These are phyloP conservation scores for Syzygium malaccense DNA, from an alignment of 441 rosid genomes.

Conservation along the genomic window DNA sequence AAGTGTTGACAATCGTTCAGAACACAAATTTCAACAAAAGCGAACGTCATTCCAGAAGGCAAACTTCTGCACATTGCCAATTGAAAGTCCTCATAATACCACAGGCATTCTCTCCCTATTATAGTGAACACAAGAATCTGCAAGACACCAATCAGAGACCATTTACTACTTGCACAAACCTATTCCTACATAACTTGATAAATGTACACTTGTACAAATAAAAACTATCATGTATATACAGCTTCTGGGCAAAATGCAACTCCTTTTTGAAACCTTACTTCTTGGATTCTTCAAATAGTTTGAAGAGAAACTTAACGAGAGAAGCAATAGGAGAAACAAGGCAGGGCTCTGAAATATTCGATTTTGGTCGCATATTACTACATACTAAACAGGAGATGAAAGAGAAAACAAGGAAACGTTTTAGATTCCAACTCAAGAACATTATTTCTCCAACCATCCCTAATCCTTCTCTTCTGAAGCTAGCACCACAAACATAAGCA, in stretches of 20 bases:
- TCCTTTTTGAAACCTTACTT: neutral
- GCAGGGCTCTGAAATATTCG: neutral
- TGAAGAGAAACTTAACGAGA: neutral
- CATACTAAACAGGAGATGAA: neutral
- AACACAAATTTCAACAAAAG: neutral
- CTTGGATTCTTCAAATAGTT: neutral
- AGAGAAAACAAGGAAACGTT: neutral
- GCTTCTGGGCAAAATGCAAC: neutral
- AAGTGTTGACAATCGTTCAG: neutral
- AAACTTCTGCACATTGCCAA: neutral
- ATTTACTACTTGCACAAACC: neutral
- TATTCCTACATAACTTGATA: neutral
- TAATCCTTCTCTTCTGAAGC: neutral
- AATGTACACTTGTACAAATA: neutral
- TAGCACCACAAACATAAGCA: neutral
- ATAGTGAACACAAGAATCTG: neutral
- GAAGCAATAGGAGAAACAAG: neutral
- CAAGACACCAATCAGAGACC: neutral
- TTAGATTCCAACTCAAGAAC: neutral
- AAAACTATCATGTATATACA: neutral
- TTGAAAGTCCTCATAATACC: neutral
- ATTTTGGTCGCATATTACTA: neutral
- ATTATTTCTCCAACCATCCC: neutral
- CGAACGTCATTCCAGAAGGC: neutral
- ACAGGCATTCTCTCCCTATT: neutral